Percentiles rank a stretch among this genome's conserved stretches.
phyloP scores from a whole-genome alignment of 2,329 filamentous ascomycete genomes.

The Epichloe baconii region DNA sequence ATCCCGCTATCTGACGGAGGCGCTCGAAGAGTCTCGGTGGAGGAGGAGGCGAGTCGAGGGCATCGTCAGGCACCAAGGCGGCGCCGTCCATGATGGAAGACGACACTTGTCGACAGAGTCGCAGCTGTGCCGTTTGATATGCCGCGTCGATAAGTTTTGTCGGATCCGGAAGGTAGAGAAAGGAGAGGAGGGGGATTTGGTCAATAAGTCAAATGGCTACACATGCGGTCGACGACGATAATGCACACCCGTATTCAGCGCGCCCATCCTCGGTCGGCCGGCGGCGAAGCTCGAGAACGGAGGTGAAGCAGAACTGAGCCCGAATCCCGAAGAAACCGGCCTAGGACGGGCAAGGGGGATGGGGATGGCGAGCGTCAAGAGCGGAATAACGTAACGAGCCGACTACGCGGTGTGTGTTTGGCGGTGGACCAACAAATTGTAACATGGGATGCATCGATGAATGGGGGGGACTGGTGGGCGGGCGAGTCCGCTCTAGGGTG shows the following conservation, averaged over 20 bases:
- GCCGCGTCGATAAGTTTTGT: neutral
- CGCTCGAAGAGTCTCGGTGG: slow-evolving; percentile 57
- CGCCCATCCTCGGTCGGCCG: slow-evolving; percentile 20
- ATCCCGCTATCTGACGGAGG: slow-evolving; percentile 58
- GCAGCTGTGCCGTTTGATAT: neutral
- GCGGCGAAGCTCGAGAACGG: slow-evolving; percentile 1
- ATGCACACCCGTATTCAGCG: slow-evolving; percentile 13
- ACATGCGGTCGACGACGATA: slow-evolving; percentile 14
- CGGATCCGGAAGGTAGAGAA: neutral
- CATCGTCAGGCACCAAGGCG: slow-evolving; percentile 36
- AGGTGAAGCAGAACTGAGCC: neutral
- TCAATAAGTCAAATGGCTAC: slow-evolving; percentile 12
- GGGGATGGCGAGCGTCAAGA: neutral
- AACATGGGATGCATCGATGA: neutral
- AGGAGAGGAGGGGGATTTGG: neutral
- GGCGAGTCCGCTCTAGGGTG: no score
- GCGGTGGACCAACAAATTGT: neutral
- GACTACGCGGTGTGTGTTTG: neutral
- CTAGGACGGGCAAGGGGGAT: neutral
- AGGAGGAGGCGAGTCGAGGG: slow-evolving; percentile 53
- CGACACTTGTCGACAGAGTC: slow-evolving; percentile 6
- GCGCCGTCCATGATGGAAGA: slow-evolving; percentile 35
- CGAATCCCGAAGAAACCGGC: neutral
- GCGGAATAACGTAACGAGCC: neutral
- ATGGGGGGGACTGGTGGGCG: neutral